phyloP scores from a whole-genome alignment of 305 asterid species.

The Fraxinus floribunda region DNA sequence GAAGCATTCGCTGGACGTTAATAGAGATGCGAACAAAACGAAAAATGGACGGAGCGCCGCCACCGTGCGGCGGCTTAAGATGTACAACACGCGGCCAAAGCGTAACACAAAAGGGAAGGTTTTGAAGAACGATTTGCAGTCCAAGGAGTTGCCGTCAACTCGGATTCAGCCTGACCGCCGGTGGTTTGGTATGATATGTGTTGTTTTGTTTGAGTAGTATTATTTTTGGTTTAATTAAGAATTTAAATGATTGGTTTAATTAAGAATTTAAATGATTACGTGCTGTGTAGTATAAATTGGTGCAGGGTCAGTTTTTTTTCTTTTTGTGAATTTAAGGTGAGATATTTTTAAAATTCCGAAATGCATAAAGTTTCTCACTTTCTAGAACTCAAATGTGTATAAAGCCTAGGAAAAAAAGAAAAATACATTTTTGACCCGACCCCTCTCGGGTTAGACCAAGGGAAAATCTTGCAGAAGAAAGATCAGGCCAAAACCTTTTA shows the following conservation, averaged over 20 bases:
- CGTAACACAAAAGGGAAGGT: conserved; percentile 60
- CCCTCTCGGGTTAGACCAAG: background rate
- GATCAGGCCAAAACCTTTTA: background rate
- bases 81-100: conserved; percentile 73
- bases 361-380: background rate
- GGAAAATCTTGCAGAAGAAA: background rate
- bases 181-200: conserved; percentile 70
- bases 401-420: background rate
- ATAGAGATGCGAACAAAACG: conserved; percentile 39
- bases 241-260: background rate
- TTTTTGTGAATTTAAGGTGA: background rate
- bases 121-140: conserved; percentile 70
- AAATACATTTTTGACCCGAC: background rate
- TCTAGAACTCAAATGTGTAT: background rate
- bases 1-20: conserved; percentile 80
- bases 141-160: conserved; percentile 74
- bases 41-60: conserved; percentile 71
- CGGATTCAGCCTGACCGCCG: conserved; percentile 87
- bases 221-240: background rate
- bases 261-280: background rate
- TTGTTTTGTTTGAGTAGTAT: background rate
- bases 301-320: too few species aligned
- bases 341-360: background rate
- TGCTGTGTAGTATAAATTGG: background rate
- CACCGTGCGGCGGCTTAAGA: conserved; percentile 90